Evolutionary conservation across 2,329 filamentous ascomycete genomes (phyloP).

Genomic region (Juglanconis oblonga): DNA sequence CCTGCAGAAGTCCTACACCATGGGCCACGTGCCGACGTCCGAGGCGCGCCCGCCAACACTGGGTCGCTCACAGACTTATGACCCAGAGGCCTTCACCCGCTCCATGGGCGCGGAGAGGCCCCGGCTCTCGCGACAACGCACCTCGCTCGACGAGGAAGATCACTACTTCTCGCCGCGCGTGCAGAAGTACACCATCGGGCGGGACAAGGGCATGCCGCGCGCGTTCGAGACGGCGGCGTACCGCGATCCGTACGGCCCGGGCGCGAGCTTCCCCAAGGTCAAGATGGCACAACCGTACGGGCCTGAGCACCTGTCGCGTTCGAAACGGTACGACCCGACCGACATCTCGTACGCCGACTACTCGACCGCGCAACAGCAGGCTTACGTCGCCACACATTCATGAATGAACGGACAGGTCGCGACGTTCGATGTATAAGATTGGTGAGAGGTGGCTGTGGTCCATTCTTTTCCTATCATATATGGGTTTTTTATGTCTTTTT

Average conservation of each 20-base stretch:
- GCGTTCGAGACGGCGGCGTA: constrained; percentile 1
- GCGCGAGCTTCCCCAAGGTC: constrained; percentile 17
- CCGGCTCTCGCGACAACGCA: constrained; percentile 15
- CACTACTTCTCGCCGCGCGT: constrained; percentile 6
- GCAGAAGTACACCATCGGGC: constrained; percentile 4
- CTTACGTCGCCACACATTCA: not conserved
- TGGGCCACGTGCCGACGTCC: constrained; percentile 17
- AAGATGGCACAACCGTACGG: constrained; percentile 17
- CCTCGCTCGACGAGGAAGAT: constrained; percentile 18
- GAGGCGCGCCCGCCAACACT: constrained; percentile 1
- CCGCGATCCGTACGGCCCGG: constrained; percentile 7
- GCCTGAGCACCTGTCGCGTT: constrained; percentile 19
- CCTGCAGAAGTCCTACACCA: constrained; percentile 26
- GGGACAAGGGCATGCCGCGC: constrained; percentile 6
- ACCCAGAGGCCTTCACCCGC: constrained; percentile 14
- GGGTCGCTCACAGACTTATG: constrained; percentile 21
- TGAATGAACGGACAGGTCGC: not conserved
- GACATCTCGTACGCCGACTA: constrained; percentile 18
- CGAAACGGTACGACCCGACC: constrained; percentile 20
- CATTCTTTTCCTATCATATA: constrained; percentile 9
- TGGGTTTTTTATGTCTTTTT: not conserved
- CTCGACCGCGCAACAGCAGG: not conserved
- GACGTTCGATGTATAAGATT: not conserved
- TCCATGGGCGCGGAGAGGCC: constrained; percentile 4
- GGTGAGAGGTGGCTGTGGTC: constrained; percentile 3